Base-by-base conservation (phyloP, 2,329 filamentous ascomycete species). In the Aspergillus amoenus region DNA sequence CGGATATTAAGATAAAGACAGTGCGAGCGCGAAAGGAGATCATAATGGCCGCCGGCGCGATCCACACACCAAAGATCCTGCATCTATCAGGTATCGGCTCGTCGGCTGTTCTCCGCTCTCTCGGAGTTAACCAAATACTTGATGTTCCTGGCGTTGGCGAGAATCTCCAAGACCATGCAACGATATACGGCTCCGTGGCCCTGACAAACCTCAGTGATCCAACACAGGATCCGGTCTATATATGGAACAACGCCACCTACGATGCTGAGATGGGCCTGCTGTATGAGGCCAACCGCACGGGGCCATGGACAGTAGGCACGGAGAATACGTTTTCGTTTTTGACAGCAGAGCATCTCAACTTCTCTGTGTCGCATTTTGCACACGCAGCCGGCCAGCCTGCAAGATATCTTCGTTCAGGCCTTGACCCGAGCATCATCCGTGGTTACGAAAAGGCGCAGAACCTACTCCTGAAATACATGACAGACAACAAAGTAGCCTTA, bases 211-310 rank as follows among this genome's bases (percentile, higher is more conserved):
- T 52, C 4, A 45, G 22, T n/a, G 50, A 52, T 21, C 50, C 50
- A 17, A 45, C 50, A 5, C 40, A 52, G 37, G 41, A 52, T 27
- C n/a, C 41, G 7, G 4, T 41, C 24, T 52, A 52, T 12, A 13
- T 45, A 5, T 34, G 11, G 5, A 43, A 24, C 11, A 52, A 45
- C n/a, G 41, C 40, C 8, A 52, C 50, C 27, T 52, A 52, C 27
- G 50, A 52, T n/a, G 41, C 50, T 27, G 40, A 52, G n/a, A 52
- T 52, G 41, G 50, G 50, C 17, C 11, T 18, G n/a, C 27, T 52
- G n/a, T 52, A 52, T 15, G 50, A 42, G 8, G 17, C 22, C 8
- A 32, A 18, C 40, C 40, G 39, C 2, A 37, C 50, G 3, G 50
- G 50, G 12, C 50, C 50, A 6, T 52, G 50, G 50, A 44, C 50